Base-by-base conservation (phyloP, 2,329 filamentous ascomycete species). In the Epichloe glyceriae region DNA sequence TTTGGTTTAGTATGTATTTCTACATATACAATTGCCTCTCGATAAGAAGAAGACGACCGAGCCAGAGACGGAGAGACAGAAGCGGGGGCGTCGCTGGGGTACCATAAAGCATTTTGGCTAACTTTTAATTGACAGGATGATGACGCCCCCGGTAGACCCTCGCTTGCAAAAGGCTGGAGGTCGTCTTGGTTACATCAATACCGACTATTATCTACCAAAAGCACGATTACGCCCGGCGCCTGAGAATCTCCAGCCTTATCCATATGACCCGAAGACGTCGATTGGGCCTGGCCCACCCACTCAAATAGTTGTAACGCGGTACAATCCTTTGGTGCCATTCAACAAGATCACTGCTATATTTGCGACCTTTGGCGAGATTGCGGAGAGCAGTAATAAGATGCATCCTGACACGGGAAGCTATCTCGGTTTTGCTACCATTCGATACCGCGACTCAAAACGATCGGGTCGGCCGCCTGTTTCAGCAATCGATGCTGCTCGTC, bases 401-500 rank as follows among this genome's bases (percentile, higher is more conserved):
- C 89, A 98, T 66, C 93, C 93, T 8, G 85, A 90, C 52, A 97
- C 90, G 12, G 93, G 93, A 17, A 93, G 88, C 62, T 95, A 94
- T 63, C 77, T 98, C 12, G 93, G 93, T 12, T 90, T 98, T 63
- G 95, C 88, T 57, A 88, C 88, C 15, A 88, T 98, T 62, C 83
- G 85, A 53, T 98, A 94, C 67, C 83, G 85, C 61, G 91, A 97
- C 63, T 72, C 76, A 2, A 76, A 80, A 70, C 66, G 65, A 14
- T 58, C 64, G 4, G 66, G 64, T 43, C 61, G 61, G 6, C 62
- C 64, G 5, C 66, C 69, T 50, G 70, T 88, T 39, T 77, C 82
- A 47, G 93, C 88, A 5, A 80, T 85, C 40, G 83, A 86, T 53
- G 87, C 90, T 40, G 91, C 93, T 8, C 87, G 86, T 60, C 78